These are phyloP conservation scores for Dactylellina sp. DNA, from an alignment of 2,329 filamentous ascomycete genomes.

Conservation along the genomic window DNA sequence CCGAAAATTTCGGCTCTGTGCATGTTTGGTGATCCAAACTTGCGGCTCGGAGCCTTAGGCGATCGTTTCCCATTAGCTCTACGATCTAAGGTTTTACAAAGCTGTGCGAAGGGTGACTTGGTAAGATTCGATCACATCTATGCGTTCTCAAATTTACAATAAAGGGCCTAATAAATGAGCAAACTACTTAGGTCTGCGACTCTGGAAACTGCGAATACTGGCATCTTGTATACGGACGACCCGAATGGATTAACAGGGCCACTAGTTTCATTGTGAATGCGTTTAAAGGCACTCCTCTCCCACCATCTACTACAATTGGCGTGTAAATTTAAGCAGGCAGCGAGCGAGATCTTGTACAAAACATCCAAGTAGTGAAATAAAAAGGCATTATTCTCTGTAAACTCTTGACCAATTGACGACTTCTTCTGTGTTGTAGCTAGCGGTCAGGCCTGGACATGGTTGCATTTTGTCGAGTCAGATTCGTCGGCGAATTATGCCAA, in stretches of 20 bases:
- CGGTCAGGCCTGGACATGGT: not conserved
- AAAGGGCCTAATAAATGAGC: too few species aligned
- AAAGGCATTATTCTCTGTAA: not conserved
- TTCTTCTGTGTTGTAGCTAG: not conserved
- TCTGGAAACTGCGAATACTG: constrained; percentile 11
- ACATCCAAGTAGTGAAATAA: too few species aligned
- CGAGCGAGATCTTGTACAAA: not conserved
- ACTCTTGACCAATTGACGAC: too few species aligned
- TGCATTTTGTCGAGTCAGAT: not conserved
- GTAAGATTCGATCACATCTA: not conserved
- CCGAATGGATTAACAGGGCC: constrained; percentile 18
- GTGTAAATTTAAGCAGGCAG: not conserved
- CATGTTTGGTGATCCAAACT: constrained; percentile 14
- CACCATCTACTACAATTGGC: constrained; percentile 16
- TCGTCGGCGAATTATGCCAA: constrained; percentile 31
- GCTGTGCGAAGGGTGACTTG: constrained; percentile 13
- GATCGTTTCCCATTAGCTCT: constrained; percentile 13
- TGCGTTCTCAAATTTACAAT: too few species aligned
- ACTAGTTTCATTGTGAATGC: constrained; percentile 19
- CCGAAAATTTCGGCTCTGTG: constrained; percentile 10
- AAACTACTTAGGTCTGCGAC: constrained; percentile 5
- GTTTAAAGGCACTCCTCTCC: constrained; percentile 7
- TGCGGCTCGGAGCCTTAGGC: constrained; percentile 10
- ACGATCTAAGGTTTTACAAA: constrained; percentile 21
- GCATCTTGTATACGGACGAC: constrained; percentile 9